Conservation (phyloP, 2,329 filamentous ascomycete species). For the Colletotrichum sp. region DNA sequence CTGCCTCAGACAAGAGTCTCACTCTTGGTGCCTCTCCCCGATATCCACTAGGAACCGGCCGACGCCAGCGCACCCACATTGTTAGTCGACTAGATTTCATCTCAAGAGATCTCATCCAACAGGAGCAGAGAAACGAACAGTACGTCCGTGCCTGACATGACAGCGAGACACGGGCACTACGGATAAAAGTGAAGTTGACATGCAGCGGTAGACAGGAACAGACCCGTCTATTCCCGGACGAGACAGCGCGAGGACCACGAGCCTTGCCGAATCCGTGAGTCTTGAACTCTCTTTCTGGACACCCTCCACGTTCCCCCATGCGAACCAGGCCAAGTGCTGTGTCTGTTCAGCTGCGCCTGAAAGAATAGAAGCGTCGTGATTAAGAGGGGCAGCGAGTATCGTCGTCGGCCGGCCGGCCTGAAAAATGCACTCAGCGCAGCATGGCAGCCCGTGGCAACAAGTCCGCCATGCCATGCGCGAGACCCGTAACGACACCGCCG, state of each 20-base stretch:
- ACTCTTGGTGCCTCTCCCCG: slow-evolving; percentile 3
- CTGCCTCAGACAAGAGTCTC: slow-evolving; percentile 19
- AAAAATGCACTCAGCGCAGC: background rate
- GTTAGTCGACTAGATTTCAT: background rate
- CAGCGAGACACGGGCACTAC: slow-evolving; percentile 21
- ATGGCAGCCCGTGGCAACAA: background rate
- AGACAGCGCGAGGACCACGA: slow-evolving; percentile 6
- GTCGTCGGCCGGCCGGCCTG: background rate
- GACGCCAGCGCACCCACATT: background rate
- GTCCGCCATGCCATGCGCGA: background rate
- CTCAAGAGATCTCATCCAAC: slow-evolving; percentile 4
- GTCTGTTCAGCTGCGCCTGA: background rate
- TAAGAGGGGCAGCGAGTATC: background rate
- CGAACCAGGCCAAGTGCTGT: background rate
- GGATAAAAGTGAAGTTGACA: slow-evolving; percentile 13
- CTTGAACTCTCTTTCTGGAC: slow-evolving; percentile 5
- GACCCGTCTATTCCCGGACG: slow-evolving; percentile 15
- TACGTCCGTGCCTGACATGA: slow-evolving; percentile 22
- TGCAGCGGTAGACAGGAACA: slow-evolving; percentile 13
- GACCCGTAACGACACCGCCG: background rate
- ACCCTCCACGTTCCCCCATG: background rate
- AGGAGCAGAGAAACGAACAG: slow-evolving; percentile 6
- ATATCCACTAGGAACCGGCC: slow-evolving; percentile 5
- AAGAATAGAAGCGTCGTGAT: background rate
- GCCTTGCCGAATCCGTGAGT: slow-evolving; percentile 16